Percentiles rank a stretch among this genome's conserved stretches.
These are phyloP conservation scores for Plasmodium vinckei DNA, from an alignment of 169 alveolate species.

Conservation along the genomic window DNA sequence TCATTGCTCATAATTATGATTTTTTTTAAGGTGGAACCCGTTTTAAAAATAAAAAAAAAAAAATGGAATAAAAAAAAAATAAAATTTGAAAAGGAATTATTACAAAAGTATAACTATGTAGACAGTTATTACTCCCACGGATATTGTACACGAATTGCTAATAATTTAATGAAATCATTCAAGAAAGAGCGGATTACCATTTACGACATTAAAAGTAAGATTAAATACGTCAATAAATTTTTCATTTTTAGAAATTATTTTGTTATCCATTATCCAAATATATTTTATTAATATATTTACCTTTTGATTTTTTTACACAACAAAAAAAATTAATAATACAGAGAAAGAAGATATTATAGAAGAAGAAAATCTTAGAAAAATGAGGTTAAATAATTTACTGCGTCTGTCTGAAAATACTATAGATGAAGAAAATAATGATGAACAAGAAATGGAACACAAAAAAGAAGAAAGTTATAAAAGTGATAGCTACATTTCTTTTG, in stretches of 20 bases:
- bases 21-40: constrained; percentile 18
- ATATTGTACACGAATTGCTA: constrained; percentile 36
- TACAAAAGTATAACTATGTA: constrained; percentile 43
- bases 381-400: constrained; percentile 21
- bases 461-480: constrained; percentile 9
- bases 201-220: constrained; percentile 42
- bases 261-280: not conserved
- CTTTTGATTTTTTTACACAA: not conserved
- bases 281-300: not conserved
- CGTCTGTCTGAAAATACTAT: not conserved
- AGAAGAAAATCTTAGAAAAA: constrained; percentile 34
- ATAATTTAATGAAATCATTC: constrained; percentile 15
- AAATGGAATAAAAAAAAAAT: constrained; percentile 28
- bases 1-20: not conserved
- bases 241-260: not conserved
- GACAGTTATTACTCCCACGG: constrained; percentile 58
- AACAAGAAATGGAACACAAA: constrained; percentile 13
- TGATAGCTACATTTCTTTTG: constrained; percentile 38
- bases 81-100: constrained; percentile 35
- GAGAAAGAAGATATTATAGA: constrained; percentile 30
- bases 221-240: constrained; percentile 12
- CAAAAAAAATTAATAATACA: constrained; percentile 24
- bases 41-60: constrained; percentile 21
- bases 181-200: constrained; percentile 26
- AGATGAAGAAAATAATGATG: constrained; percentile 11